These are phyloP conservation scores for Colletotrichum simmondsii DNA, from an alignment of 2,329 filamentous ascomycete genomes.

Conservation along the genomic window DNA sequence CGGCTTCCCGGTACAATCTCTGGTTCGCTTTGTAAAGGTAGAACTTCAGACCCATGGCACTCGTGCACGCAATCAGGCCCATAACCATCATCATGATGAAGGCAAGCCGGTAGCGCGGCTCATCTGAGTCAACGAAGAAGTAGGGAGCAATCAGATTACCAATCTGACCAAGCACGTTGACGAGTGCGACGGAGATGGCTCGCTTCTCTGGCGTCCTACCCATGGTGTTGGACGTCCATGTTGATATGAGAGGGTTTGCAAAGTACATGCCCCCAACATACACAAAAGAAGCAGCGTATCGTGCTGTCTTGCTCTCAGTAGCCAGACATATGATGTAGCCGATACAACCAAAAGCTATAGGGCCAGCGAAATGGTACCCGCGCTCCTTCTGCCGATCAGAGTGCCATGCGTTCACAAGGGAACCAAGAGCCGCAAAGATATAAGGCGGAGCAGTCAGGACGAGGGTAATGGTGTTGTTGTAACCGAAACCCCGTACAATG, in stretches of 20 bases:
- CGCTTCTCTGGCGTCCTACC: slow-evolving; percentile 40
- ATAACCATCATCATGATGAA: slow-evolving; percentile 39
- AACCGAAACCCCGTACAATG: slow-evolving; percentile 37
- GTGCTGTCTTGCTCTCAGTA: slow-evolving; percentile 34
- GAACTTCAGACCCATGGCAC: slow-evolving; percentile 33
- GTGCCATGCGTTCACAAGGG: slow-evolving; percentile 35
- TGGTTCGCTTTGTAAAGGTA: slow-evolving; percentile 35
- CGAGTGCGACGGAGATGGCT: slow-evolving; percentile 37
- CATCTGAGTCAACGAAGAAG: slow-evolving; percentile 39
- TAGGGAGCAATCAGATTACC: slow-evolving; percentile 42
- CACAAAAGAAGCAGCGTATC: slow-evolving; percentile 38
- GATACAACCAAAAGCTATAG: slow-evolving; percentile 36
- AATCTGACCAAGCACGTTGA: slow-evolving; percentile 32
- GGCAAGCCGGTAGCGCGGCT: slow-evolving; percentile 38
- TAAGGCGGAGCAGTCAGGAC: slow-evolving; percentile 39
- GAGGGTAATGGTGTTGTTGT: slow-evolving; percentile 37
- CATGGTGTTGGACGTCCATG: slow-evolving; percentile 37
- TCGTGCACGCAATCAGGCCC: slow-evolving; percentile 13
- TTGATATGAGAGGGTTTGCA: slow-evolving; percentile 35
- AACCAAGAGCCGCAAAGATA: slow-evolving; percentile 37
- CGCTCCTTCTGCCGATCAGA: slow-evolving; percentile 37
- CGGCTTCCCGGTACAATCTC: slow-evolving; percentile 33
- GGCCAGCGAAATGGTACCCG: slow-evolving; percentile 37
- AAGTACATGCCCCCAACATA: slow-evolving; percentile 36
- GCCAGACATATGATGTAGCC: slow-evolving; percentile 40